Percentiles rank a stretch among this genome's conserved stretches.
Conservation (phyloP, 768 basidiomycete genomes). For the Scleroderma bovista region DNA sequence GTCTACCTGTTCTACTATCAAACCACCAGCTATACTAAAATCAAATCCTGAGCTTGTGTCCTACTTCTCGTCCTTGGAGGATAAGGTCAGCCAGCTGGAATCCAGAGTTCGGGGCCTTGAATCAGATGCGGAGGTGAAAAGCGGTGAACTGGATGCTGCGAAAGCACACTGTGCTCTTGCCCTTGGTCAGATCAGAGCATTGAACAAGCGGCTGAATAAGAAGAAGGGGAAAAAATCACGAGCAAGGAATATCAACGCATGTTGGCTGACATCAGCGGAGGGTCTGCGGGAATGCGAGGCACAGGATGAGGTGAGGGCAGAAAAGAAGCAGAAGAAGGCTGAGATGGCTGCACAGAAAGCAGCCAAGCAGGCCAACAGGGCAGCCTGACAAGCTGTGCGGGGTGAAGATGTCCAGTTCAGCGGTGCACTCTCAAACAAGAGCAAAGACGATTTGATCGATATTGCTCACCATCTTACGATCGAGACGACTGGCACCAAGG, state of each 20-base stretch:
- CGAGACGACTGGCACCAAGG: not conserved
- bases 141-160: not conserved
- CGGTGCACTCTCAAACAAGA: not conserved
- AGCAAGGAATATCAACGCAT: not conserved
- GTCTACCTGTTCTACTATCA: not conserved
- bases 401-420: not conserved
- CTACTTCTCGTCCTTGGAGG: not conserved
- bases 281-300: not conserved
- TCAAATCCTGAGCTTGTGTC: not conserved
- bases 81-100: not conserved
- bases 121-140: too few species aligned
- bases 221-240: not conserved
- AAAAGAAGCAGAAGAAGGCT: not conserved
- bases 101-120: too few species aligned
- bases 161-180: not conserved
- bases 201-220: not conserved
- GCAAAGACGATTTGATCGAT: not conserved
- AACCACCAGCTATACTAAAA: not conserved
- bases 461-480: not conserved
- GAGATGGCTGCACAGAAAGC: not conserved
- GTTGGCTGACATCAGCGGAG: not conserved
- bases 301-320: not conserved
- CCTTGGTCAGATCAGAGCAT: not conserved
- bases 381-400: not conserved
- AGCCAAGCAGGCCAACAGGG: not conserved